Base-by-base conservation (phyloP, 2,329 filamentous ascomycete genomes). In the Ophiostoma pallidulum region DNA sequence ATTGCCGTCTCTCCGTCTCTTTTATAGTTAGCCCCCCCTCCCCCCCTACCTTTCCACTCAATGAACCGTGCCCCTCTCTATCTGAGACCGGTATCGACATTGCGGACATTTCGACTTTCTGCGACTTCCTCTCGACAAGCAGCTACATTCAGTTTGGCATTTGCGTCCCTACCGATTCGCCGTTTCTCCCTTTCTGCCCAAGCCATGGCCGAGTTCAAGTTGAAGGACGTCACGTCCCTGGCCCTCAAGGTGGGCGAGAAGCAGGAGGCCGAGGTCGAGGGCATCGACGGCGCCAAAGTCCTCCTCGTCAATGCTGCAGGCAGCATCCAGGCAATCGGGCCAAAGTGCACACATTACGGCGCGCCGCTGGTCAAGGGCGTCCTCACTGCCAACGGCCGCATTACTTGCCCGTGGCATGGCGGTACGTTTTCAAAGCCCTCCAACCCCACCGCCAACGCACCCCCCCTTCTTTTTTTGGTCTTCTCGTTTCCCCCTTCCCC, bases 381-480 rank as follows among this genome's bases (percentile, higher is more conserved):
- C 8, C 67, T 98, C 53, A 86, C 86, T 8, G 78, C 79, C 3
- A 82, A 85, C 56, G 92, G 92, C 5, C 77, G 88, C 43, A 66
- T 98, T 53, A 95, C 87, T 7, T 98, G 92, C 64, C 89, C 91
- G 4, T 97, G 92, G 92, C 91, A 97, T 63, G 91, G 91, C 70
- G 88, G 87, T 92, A 63, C 28, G 44, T 35, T 5, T 41, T 19
- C 3, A n/a, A n/a, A n/a, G n/a, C n/a, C n/a, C n/a, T n/a, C n/a
- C n/a, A n/a, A n/a, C n/a, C n/a, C n/a, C n/a, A n/a, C n/a, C n/a
- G n/a, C n/a, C n/a, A n/a, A n/a, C n/a, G n/a, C n/a, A n/a, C n/a
- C n/a, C n/a, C n/a, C n/a, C n/a, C n/a, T n/a, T n/a, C n/a, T n/a
- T n/a, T n/a, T n/a, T n/a, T n/a, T n/a, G n/a, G n/a, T n/a, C n/a